phyloP scores from a whole-genome alignment of 305 asterid species.

The Fraxinus latifolia region DNA sequence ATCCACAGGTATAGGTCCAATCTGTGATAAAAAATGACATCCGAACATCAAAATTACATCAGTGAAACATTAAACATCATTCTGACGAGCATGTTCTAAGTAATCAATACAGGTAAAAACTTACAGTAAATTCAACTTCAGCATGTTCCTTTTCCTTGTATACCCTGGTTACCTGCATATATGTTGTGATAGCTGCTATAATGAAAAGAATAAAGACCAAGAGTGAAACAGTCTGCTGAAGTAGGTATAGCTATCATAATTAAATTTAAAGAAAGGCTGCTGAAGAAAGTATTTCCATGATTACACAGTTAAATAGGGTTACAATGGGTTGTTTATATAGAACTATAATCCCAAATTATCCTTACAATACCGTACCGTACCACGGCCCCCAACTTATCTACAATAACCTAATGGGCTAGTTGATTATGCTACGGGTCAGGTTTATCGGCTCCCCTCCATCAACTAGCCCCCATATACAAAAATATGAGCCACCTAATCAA shows the following conservation, averaged over 20 bases:
- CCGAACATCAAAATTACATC: constrained; percentile 22
- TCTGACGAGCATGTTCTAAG: neutral
- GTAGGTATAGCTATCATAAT: neutral
- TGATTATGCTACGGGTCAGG: neutral
- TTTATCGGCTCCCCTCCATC: neutral
- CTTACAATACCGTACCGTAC: neutral
- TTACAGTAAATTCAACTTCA: constrained; percentile 76
- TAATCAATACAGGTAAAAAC: constrained; percentile 25
- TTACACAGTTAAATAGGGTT: neutral
- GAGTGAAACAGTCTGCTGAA: constrained; percentile 8
- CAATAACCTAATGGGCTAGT: neutral
- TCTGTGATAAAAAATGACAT: constrained; percentile 35
- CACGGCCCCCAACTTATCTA: neutral
- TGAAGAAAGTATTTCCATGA: neutral
- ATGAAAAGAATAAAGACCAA: constrained; percentile 7
- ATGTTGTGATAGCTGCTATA: constrained; percentile 22
- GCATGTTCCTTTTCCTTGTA: constrained; percentile 77
- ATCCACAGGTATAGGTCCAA: constrained; percentile 81
- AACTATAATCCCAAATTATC: neutral
- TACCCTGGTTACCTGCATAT: constrained; percentile 64
- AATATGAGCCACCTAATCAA: neutral
- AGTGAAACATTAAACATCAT: constrained; percentile 19
- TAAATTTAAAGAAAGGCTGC: neutral
- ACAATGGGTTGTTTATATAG: neutral
- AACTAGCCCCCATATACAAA: neutral